Evolutionary conservation across 1,139 yeast species (phyloP).

Genomic region (Geotrichum aggregatum): DNA sequence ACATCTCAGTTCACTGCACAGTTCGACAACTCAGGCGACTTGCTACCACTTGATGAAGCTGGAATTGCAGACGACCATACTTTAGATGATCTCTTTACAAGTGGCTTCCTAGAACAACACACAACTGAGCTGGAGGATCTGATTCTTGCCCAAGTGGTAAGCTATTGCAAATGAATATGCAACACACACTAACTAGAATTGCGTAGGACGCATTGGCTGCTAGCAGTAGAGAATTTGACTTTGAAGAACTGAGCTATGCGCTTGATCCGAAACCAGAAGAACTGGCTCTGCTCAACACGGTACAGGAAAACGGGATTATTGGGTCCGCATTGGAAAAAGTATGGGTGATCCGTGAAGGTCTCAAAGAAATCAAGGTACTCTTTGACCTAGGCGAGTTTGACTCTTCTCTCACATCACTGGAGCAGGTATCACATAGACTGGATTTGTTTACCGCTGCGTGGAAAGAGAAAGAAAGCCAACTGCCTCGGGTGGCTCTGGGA

Average conservation of each 20-base stretch:
- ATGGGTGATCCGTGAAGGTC: constrained; percentile 34
- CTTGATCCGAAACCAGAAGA: constrained; percentile 16
- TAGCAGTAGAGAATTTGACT: constrained; percentile 7
- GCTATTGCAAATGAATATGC: background rate
- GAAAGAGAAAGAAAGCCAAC: background rate
- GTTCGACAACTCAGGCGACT: constrained; percentile 1
- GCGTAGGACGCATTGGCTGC: constrained; percentile 10
- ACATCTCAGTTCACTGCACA: background rate
- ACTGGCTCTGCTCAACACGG: constrained; percentile 8
- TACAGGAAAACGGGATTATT: constrained; percentile 17
- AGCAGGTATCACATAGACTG: constrained; percentile 26
- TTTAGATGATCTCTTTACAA: constrained; percentile 9
- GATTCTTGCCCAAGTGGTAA: constrained; percentile 11
- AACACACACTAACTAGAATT: background rate
- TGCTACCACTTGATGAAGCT: background rate
- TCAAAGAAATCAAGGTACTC: constrained; percentile 32
- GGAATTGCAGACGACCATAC: constrained; percentile 4
- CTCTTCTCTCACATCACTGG: constrained; percentile 30
- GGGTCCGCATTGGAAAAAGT: constrained; percentile 28
- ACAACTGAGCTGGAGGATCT: constrained; percentile 12
- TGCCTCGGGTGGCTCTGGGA: constrained; percentile 20
- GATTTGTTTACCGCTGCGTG: constrained; percentile 23
- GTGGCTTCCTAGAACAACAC: constrained; percentile 14
- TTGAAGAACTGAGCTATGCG: constrained; percentile 10
- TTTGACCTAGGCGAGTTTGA: constrained; percentile 30